Base-by-base conservation (phyloP, 768 basidiomycete species). In the Lentinula guzmanii region DNA sequence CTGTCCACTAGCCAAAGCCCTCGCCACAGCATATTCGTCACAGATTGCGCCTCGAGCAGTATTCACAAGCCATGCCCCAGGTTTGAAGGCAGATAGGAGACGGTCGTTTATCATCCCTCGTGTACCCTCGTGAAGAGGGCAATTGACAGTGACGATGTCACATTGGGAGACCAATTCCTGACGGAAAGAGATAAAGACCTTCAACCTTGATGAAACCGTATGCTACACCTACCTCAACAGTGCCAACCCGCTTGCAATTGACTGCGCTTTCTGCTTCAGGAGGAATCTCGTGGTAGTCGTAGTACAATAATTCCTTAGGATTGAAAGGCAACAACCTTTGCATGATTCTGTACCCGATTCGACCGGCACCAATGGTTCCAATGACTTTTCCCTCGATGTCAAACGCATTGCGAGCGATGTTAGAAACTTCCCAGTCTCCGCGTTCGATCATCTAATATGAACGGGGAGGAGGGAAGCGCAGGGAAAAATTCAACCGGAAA, bases 41-140 rank as follows among this genome's bases (percentile, higher is more conserved):
- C 90, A 93, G 67, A 96, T 93, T 46, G 94, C 94, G 48, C 94
- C 94, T 65, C 93, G 91, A 54, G 92, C 91, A 33, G 92, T 93
- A 83, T 96, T 96, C 70, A 96, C 88, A 68, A 95, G 84, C 89
- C 90, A 94, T 15, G 93, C 84, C 52, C 92, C 93, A 71, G 89
- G 87, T 82, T 96, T 96, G 83, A 95, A 89, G 75, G 91, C 88
- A 71, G 83, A 82, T 66, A 95, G 78, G 43, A 93, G 86, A 41
- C 93, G 90, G 41, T 83, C 80, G 77, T 93, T 91, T 69, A 95
- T 80, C 53, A 95, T 83, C 24, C 89, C 89, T 46, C 79, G 78
- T 42, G 93, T 94, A 31, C 86, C 86, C 70, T 94, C 92, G 77
- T 95, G 92, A 35, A 95, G 80, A 35, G 91, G 91, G 72, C 86